phyloP scores from a whole-genome alignment of 2,329 filamentous ascomycete genomes.

The Lasiodiplodia sp. region DNA sequence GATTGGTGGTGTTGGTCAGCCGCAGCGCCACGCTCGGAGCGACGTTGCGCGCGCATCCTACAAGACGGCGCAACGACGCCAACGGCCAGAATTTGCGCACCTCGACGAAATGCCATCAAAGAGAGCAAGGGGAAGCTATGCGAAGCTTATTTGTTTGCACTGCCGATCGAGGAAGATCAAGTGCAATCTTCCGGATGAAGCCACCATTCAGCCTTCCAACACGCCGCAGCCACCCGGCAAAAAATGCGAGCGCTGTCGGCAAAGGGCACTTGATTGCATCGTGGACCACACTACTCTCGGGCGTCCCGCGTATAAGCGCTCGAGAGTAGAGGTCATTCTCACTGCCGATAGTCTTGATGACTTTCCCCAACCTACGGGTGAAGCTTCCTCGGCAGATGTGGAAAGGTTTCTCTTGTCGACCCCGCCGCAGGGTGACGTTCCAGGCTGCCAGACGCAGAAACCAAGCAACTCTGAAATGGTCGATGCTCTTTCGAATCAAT shows the following conservation, averaged over 20 bases:
- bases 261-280: conserved; percentile 33
- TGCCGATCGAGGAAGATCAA: conserved; percentile 35
- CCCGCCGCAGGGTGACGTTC: not conserved
- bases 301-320: conserved; percentile 31
- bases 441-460: conserved; percentile 4
- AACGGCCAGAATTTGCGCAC: not conserved
- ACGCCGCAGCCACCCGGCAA: conserved; percentile 29
- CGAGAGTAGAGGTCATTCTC: not conserved
- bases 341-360: not conserved
- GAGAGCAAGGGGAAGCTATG: conserved; percentile 32
- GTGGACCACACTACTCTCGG: conserved; percentile 34
- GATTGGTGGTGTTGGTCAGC: not conserved
- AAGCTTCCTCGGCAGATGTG: not conserved
- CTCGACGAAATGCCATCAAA: not conserved
- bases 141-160: conserved; percentile 34
- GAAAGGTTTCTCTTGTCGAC: not conserved
- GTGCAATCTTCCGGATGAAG: conserved; percentile 32
- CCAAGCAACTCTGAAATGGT: not conserved
- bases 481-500: not conserved
- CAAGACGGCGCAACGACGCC: conserved; percentile 4
- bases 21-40: conserved; percentile 8
- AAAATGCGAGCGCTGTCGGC: conserved; percentile 31
- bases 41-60: conserved; percentile 3
- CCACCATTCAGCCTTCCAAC: conserved; percentile 25
- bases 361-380: not conserved